Evolutionary conservation across 768 basidiomycete species (phyloP).

Genomic region (Crepidotus variabilis): DNA sequence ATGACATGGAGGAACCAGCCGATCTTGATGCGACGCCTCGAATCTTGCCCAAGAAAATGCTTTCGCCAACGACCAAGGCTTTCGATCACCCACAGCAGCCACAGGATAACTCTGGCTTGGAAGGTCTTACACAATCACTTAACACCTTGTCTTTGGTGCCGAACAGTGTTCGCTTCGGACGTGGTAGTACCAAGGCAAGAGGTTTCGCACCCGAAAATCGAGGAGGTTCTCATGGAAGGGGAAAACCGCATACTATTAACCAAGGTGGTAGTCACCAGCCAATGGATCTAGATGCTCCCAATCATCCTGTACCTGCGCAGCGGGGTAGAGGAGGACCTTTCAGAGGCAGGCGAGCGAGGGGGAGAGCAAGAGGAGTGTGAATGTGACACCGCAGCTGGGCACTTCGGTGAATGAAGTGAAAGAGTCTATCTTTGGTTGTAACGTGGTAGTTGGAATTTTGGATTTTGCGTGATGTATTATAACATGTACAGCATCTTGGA

Average conservation of each 20-base stretch:
- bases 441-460: not conserved
- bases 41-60: slow-evolving; percentile 15
- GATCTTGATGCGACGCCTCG: slow-evolving; percentile 26
- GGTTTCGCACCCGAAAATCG: slow-evolving; percentile 39
- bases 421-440: not conserved
- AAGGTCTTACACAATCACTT: slow-evolving; percentile 46
- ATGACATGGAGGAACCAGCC: slow-evolving; percentile 15
- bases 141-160: slow-evolving; percentile 58
- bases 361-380: not conserved
- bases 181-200: slow-evolving; percentile 60
- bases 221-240: slow-evolving; percentile 16
- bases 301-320: not conserved
- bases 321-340: not conserved
- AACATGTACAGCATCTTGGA: not conserved
- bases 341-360: not conserved
- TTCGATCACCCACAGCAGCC: not conserved
- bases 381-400: not conserved
- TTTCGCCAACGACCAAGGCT: slow-evolving; percentile 6
- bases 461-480: not conserved
- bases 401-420: not conserved
- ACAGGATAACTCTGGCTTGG: slow-evolving; percentile 28
- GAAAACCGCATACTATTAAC: not conserved
- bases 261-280: not conserved
- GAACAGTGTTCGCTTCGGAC: slow-evolving; percentile 66
- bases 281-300: slow-evolving; percentile 3